Evolutionary conservation across 148 eudicot species (phyloP).

Genomic region (Linanthus parryae): DNA sequence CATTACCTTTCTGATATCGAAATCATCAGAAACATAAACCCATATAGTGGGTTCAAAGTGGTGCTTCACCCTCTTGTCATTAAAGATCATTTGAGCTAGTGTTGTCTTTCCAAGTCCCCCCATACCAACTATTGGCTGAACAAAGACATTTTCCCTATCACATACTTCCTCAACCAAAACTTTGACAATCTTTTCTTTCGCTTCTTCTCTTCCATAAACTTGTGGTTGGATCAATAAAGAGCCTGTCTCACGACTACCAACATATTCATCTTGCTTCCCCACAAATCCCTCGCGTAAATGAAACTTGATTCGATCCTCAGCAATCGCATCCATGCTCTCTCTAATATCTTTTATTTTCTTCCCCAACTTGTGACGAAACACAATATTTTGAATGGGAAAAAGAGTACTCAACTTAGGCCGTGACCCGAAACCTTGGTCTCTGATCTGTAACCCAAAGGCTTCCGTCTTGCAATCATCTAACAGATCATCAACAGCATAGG

Average conservation of each 20-base stretch:
- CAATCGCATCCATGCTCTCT: constrained; percentile 3
- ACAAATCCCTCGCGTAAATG: constrained; percentile 5
- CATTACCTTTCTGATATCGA: background rate
- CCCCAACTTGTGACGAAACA: constrained; percentile 9
- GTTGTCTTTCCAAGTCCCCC: constrained; percentile 7
- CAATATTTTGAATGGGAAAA: background rate
- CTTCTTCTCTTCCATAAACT: constrained; percentile 4
- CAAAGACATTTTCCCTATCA: background rate
- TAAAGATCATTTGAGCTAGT: background rate
- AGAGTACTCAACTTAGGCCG: background rate
- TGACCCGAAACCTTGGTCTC: background rate
- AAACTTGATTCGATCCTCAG: constrained; percentile 11
- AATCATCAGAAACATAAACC: constrained; percentile 5
- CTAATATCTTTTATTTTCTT: background rate
- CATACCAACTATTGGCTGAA: constrained; percentile 2
- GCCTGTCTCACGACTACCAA: background rate
- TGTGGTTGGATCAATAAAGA: background rate
- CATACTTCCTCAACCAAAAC: background rate
- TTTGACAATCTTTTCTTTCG: constrained; percentile 1
- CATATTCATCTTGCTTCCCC: background rate
- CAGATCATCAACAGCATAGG: background rate
- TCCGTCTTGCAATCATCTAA: constrained; percentile 6
- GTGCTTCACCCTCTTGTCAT: constrained; percentile 3
- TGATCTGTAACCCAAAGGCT: background rate
- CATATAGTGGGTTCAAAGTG: constrained; percentile 1